A percentile compares a stretch with the other conserved stretches of the same genome.
Conservation (phyloP, 177 flowering plant species). For the Tripterygium wilfordii region DNA sequence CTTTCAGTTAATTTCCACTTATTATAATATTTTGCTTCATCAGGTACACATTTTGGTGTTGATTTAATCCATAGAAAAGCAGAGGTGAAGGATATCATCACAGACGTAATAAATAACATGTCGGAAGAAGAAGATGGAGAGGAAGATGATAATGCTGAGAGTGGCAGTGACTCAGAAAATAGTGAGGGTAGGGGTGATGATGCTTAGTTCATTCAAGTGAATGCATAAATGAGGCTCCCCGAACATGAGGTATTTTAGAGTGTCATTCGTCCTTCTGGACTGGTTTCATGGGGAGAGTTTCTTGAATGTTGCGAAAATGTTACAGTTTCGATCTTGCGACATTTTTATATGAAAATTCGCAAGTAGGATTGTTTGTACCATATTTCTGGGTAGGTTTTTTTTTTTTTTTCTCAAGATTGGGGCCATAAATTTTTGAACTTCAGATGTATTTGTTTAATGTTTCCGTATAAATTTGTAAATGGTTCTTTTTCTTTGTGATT, state of each 20-base stretch:
- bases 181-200: slow-evolving; percentile 24
- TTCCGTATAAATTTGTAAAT: too few relatives aligned
- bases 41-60: slow-evolving; percentile 60
- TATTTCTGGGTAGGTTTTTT: slow-evolving; percentile 6
- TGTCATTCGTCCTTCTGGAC: too few relatives aligned
- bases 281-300: not conserved
- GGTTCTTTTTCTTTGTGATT: too few relatives aligned
- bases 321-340: not conserved
- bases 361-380: slow-evolving; percentile 15
- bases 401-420: too few relatives aligned
- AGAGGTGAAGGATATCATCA: slow-evolving; percentile 69
- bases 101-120: slow-evolving; percentile 77
- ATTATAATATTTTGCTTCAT: not conserved
- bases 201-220: slow-evolving; percentile 8
- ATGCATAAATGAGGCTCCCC: not conserved
- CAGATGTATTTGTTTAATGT: too few relatives aligned
- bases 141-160: slow-evolving; percentile 29
- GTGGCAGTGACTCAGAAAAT: too few relatives aligned
- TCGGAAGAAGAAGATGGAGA: slow-evolving; percentile 71
- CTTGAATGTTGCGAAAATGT: not conserved
- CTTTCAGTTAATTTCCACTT: not conserved
- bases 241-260: slow-evolving; percentile 3
- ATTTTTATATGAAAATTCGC: not conserved
- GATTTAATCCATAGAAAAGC: slow-evolving; percentile 62
- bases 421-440: too few relatives aligned